A percentile compares a stretch with the other conserved stretches of the same genome.
phyloP scores from a whole-genome alignment of 192 early-diverging fungal species.

The Linnemannia zychae region DNA sequence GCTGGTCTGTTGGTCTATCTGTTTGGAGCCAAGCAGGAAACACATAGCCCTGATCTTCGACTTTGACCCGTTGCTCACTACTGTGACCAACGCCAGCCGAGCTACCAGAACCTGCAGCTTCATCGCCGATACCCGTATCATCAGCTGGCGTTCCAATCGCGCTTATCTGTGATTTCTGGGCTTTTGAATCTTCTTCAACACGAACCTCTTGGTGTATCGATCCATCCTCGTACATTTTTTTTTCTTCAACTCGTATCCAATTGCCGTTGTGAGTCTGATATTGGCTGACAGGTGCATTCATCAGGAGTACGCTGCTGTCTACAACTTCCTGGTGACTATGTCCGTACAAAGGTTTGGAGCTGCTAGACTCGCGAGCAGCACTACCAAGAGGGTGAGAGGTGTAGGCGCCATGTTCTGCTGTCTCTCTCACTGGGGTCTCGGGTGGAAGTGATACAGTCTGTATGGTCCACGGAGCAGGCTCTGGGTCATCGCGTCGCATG shows the following conservation, averaged over 20 bases:
- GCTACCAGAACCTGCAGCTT: too few relatives aligned
- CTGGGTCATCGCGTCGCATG: slow-evolving; percentile 73
- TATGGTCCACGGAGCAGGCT: slow-evolving; percentile 73
- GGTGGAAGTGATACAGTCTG: background rate
- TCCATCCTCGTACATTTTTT: too few relatives aligned
- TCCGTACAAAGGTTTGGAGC: too few relatives aligned
- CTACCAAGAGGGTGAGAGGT: too few relatives aligned
- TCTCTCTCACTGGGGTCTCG: background rate
- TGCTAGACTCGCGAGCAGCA: too few relatives aligned
- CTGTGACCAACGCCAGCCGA: background rate
- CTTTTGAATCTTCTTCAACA: background rate
- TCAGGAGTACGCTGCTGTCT: too few relatives aligned
- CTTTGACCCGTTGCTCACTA: background rate
- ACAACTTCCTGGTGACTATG: too few relatives aligned
- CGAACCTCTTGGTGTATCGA: too few relatives aligned
- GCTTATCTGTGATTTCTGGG: background rate
- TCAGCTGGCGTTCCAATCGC: background rate
- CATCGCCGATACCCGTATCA: background rate
- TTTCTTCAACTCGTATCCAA: too few relatives aligned
- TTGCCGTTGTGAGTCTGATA: too few relatives aligned
- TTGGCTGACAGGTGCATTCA: too few relatives aligned
- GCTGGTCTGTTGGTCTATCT: background rate
- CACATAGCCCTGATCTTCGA: background rate
- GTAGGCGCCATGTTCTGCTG: too few relatives aligned
- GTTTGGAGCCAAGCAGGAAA: background rate